These are phyloP conservation scores for Hyphodiscus sp. DNA, from an alignment of 2,329 filamentous ascomycete genomes.

Conservation along the genomic window DNA sequence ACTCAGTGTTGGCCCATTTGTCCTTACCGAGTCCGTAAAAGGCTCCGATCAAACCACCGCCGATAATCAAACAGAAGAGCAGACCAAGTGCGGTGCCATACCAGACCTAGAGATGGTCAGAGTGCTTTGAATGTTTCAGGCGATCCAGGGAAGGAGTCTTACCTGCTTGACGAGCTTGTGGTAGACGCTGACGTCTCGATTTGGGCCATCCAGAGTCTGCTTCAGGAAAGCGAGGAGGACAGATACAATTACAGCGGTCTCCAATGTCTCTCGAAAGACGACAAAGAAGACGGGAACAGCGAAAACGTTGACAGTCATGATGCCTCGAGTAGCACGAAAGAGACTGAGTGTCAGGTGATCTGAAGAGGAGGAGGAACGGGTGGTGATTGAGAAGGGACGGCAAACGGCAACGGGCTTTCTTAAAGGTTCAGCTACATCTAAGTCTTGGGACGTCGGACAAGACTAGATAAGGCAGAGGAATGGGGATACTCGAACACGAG, in stretches of 20 bases:
- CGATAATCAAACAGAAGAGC: slow-evolving; percentile 50
- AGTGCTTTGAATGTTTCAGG: background rate
- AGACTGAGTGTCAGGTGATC: background rate
- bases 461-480: slow-evolving; percentile 15
- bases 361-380: background rate
- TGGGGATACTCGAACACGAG: slow-evolving; percentile 12
- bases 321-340: background rate
- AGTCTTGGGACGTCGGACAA: background rate
- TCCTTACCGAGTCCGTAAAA: slow-evolving; percentile 62
- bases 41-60: slow-evolving; percentile 54
- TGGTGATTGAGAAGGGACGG: background rate
- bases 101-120: slow-evolving; percentile 45
- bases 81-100: slow-evolving; percentile 45
- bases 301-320: slow-evolving; percentile 63
- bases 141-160: slow-evolving; percentile 3
- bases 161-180: slow-evolving; percentile 60
- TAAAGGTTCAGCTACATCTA: background rate
- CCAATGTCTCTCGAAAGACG: slow-evolving; percentile 77
- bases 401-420: background rate
- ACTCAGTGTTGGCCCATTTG: slow-evolving; percentile 60
- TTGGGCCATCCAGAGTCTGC: slow-evolving; percentile 63
- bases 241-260: slow-evolving; percentile 79
- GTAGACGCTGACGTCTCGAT: slow-evolving; percentile 54
- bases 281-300: slow-evolving; percentile 83
- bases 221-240: slow-evolving; percentile 83